phyloP scores from a whole-genome alignment of 1,284 basidiomycete genomes.

The Sphagnurus paluster region DNA sequence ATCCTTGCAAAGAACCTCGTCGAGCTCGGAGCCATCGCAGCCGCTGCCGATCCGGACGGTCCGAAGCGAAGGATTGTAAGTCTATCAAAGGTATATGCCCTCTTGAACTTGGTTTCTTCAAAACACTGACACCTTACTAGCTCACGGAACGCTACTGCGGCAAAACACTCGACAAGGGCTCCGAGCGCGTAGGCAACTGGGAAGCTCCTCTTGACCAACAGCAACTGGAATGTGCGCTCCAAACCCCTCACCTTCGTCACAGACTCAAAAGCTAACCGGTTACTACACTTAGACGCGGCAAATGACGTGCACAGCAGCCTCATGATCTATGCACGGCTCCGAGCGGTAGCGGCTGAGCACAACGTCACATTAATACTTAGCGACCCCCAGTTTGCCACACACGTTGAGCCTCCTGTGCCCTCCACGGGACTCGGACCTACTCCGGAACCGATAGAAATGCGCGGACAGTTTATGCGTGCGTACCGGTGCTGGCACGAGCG shows the following conservation, averaged over 20 bases:
- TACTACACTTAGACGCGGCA: conserved; percentile 48
- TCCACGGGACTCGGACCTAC: neutral
- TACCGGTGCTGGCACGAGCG: conserved; percentile 57
- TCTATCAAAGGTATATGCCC: conserved; percentile 38
- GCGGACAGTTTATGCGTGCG: conserved; percentile 50
- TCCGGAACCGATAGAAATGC: conserved; percentile 11
- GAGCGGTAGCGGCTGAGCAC: conserved; percentile 33
- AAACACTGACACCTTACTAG: conserved; percentile 16
- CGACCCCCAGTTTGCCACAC: conserved; percentile 3
- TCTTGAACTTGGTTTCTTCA: neutral
- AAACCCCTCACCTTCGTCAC: neutral
- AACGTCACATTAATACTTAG: neutral
- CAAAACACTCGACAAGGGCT: conserved; percentile 50
- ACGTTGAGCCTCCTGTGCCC: conserved; percentile 11
- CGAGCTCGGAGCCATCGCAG: conserved; percentile 55
- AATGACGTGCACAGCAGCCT: conserved; percentile 60
- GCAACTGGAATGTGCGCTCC: conserved; percentile 50
- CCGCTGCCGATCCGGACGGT: conserved; percentile 42
- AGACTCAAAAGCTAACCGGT: neutral
- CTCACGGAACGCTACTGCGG: conserved; percentile 52
- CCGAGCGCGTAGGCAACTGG: conserved; percentile 59
- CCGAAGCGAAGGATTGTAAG: conserved; percentile 50
- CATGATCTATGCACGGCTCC: conserved; percentile 45
- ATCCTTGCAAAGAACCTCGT: conserved; percentile 50
- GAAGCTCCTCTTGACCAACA: conserved; percentile 41